A percentile compares a stretch with the other conserved stretches of the same genome.
These are phyloP conservation scores for Aspergillus heteromorphus DNA, from an alignment of 495 filamentous ascomycete species.

Conservation along the genomic window DNA sequence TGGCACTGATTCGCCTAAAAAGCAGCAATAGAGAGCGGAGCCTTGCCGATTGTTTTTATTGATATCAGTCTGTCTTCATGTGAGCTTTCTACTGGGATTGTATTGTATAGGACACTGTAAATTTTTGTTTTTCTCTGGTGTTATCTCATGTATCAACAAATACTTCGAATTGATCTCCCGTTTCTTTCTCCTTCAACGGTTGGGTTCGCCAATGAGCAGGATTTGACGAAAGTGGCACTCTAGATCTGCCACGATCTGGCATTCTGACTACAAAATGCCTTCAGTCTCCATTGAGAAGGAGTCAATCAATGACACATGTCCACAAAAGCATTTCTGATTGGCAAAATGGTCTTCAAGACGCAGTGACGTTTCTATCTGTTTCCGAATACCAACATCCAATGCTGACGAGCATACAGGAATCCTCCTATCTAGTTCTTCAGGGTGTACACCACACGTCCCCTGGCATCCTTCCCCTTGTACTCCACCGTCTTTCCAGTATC, in stretches of 20 bases:
- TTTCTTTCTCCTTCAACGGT: slow-evolving; percentile 20
- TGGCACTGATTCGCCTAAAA: slow-evolving; percentile 9
- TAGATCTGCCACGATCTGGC: too few relatives aligned
- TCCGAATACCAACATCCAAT: neutral
- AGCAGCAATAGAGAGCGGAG: neutral
- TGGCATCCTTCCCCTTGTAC: slow-evolving; percentile 27
- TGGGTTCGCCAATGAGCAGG: too few relatives aligned
- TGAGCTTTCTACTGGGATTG: slow-evolving; percentile 18
- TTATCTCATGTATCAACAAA: slow-evolving; percentile 29
- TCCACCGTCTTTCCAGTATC: slow-evolving; percentile 27
- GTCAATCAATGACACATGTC: too few relatives aligned
- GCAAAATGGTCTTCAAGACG: too few relatives aligned
- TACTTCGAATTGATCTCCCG: slow-evolving; percentile 3
- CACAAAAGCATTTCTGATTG: too few relatives aligned
- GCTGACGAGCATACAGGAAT: neutral
- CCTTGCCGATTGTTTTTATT: slow-evolving; percentile 8
- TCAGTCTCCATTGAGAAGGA: too few relatives aligned
- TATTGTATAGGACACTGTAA: slow-evolving; percentile 36
- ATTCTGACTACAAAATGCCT: too few relatives aligned
- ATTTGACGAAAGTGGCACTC: too few relatives aligned
- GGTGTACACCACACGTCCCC: slow-evolving; percentile 33
- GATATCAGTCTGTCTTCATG: slow-evolving; percentile 13
- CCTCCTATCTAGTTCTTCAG: slow-evolving; percentile 15
- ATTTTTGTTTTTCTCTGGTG: slow-evolving; percentile 21
- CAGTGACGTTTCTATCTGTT: neutral